Conservation (phyloP, 495 filamentous ascomycete genomes). For the Penicillium chermesinum region DNA sequence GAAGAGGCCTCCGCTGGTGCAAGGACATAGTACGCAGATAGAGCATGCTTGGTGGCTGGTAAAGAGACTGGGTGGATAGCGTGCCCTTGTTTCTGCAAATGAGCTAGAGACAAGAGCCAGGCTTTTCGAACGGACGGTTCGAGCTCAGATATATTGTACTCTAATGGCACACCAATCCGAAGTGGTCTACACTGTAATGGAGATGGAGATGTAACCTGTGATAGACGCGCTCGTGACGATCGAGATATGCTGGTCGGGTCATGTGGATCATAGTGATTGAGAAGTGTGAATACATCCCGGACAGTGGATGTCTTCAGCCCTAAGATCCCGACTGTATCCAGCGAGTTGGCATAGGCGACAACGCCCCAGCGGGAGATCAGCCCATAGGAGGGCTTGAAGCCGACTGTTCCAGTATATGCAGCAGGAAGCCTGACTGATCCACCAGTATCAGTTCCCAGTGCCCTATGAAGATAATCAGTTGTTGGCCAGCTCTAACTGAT, state of each 20-base stretch:
- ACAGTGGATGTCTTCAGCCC: slow-evolving; percentile 46
- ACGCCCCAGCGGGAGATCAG: slow-evolving; percentile 83
- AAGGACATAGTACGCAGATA: slow-evolving; percentile 92
- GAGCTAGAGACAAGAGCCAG: slow-evolving; percentile 58
- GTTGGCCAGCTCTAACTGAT: slow-evolving; percentile 3
- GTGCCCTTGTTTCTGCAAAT: slow-evolving; percentile 59
- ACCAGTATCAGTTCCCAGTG: slow-evolving; percentile 91
- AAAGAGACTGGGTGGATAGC: slow-evolving; percentile 71
- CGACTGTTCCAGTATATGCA: slow-evolving; percentile 80
- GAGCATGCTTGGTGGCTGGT: slow-evolving; percentile 74
- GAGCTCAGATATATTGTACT: slow-evolving; percentile 89
- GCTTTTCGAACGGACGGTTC: slow-evolving; percentile 57
- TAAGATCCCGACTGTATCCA: slow-evolving; percentile 90
- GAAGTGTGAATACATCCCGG: slow-evolving; percentile 49
- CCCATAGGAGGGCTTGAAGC: slow-evolving; percentile 92
- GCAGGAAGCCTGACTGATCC: slow-evolving; percentile 90
- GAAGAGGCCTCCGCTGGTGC: slow-evolving; percentile 94
- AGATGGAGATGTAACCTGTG: slow-evolving; percentile 21
- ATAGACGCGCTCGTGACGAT: slow-evolving; percentile 45
- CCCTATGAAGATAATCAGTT: slow-evolving; percentile 34
- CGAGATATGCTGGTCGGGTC: slow-evolving; percentile 73
- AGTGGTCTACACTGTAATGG: slow-evolving; percentile 27
- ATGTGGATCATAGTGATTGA: slow-evolving; percentile 59
- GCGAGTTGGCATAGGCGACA: slow-evolving; percentile 88
- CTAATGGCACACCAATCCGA: slow-evolving; percentile 70